Conservation (phyloP, 2,329 filamentous ascomycete species). For the Penicillium olsonii region DNA sequence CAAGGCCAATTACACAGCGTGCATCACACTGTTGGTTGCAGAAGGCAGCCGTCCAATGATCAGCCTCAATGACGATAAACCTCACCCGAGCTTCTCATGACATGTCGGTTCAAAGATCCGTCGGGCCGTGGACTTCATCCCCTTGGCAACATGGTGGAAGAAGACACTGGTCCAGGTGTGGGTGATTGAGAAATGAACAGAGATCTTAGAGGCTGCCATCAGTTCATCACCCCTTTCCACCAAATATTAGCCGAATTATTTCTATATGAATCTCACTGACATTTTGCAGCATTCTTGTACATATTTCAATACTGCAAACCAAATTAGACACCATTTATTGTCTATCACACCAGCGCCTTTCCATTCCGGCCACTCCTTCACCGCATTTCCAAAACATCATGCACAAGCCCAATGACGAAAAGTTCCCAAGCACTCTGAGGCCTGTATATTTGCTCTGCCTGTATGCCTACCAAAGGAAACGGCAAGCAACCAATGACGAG, state of each 20-base stretch:
- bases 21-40: not conserved
- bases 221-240: not conserved
- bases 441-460: constrained; percentile 27
- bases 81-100: constrained; percentile 44
- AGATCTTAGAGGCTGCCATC: constrained; percentile 45
- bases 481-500: constrained; percentile 11
- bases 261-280: not conserved
- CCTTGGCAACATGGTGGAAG: constrained; percentile 38
- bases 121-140: constrained; percentile 39
- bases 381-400: not conserved
- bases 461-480: constrained; percentile 28
- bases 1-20: not conserved
- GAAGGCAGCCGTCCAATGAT: constrained; percentile 5
- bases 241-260: not conserved
- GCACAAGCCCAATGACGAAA: constrained; percentile 27
- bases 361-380: not conserved
- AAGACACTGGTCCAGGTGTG: constrained; percentile 33
- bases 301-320: not conserved
- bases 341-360: not conserved
- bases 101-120: constrained; percentile 23
- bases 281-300: not conserved
- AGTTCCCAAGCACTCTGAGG: constrained; percentile 26
- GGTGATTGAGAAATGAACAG: constrained; percentile 51
- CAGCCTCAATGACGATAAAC: constrained; percentile 44
- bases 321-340: not conserved